Base-by-base conservation (phyloP, 306 rosid genomes). In the Pterocarpus macrocarpus region DNA sequence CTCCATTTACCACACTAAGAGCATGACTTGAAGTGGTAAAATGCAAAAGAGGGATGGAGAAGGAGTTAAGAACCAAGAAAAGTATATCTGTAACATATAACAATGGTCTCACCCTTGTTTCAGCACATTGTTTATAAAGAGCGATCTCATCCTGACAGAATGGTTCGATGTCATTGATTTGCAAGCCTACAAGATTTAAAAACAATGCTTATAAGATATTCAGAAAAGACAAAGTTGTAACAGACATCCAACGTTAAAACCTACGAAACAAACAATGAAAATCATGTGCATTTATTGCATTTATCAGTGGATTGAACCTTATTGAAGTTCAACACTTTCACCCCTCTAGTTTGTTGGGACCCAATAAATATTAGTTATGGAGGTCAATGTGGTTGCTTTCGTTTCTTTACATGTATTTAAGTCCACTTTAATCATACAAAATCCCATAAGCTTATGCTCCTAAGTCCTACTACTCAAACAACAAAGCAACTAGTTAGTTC, bases 131-230 rank as follows among this genome's bases (percentile, higher is more conserved):
- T 69, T 86, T 89, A 84, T 91, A 93, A 53, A 95, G 43, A 58
- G 83, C 96, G 83, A 95, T 87, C 91, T 93, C 97, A 55, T 93
- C 98, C 87, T 95, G 99, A 85, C 99, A 93, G 82, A 93, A 95
- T 36, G 98, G 98, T 86, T 95, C 99, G 15, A 95, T 90, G 85
- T 95, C 94, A 76, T 96, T 93, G 83, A 96, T 88, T 83, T 96
- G 99, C 89, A 93, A 85, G 87, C 99, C 98, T 95, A 61, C 76
- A 86, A 76, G 28, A 79, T 84, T 73, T 55, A 44, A 80, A 44
- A 80, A 81, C 45, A 11, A 77, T 68, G 77, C 69, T 73, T 43
- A 44, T 63, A 55, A 80, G 22, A 44, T 47, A 34, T 45, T 73
- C 70, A 61, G 39, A 68, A 39, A 53, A 9, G 44, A 43, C 38